Evolutionary conservation across 106 monocot species (phyloP).

Genomic region (Posidonia australis): DNA sequence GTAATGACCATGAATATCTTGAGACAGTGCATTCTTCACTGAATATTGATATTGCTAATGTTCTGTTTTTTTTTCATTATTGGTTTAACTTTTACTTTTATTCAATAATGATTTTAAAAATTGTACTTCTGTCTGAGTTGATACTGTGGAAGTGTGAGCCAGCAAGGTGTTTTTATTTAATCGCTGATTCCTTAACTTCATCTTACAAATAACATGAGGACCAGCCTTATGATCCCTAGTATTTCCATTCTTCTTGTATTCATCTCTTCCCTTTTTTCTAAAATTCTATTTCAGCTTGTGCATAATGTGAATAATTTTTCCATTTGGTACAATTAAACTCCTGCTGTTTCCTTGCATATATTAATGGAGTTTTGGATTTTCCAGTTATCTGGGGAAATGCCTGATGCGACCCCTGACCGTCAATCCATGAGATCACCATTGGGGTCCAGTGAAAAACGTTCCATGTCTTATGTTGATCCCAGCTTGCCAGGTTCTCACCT

Average conservation of each 20-base stretch:
- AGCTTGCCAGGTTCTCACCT: constrained; percentile 54
- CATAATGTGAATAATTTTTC: neutral
- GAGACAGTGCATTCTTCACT: too few species aligned
- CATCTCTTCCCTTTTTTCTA: too few species aligned
- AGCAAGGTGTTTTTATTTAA: neutral
- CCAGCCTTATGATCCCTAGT: too few species aligned
- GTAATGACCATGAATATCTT: too few species aligned
- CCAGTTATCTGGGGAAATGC: constrained; percentile 88
- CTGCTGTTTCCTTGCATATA: neutral
- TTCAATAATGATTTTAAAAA: neutral
- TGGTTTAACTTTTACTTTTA: neutral
- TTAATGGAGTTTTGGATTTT: neutral
- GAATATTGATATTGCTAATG: neutral
- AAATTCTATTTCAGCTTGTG: too few species aligned
- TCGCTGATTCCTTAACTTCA: too few species aligned
- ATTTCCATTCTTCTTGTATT: too few species aligned
- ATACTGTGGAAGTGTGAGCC: neutral
- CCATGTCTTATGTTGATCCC: constrained; percentile 67
- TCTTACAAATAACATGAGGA: too few species aligned
- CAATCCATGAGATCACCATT: constrained; percentile 60
- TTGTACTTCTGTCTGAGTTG: neutral
- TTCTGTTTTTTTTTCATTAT: neutral
- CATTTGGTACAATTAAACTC: neutral
- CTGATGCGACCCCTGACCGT: constrained; percentile 75
- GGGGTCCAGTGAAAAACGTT: constrained; percentile 35